Percentiles rank a stretch among this genome's conserved stretches.
Conservation (phyloP, 495 filamentous ascomycete genomes). For the Filosporella fistucella region DNA sequence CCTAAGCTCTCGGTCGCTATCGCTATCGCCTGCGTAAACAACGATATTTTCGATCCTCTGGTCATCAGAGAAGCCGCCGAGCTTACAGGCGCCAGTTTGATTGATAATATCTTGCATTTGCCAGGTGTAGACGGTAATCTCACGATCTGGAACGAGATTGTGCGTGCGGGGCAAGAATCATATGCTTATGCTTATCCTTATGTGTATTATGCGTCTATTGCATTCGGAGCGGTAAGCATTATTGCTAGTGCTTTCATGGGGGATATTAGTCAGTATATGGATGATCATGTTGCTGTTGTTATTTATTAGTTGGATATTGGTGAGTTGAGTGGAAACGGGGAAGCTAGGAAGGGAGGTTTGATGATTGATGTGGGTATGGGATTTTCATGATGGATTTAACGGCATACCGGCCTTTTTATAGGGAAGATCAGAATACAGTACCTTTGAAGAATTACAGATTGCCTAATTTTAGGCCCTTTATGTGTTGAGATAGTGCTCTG, state of each 20-base stretch:
- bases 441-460: too few relatives aligned
- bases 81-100: constrained; percentile 51
- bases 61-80: constrained; percentile 43
- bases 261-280: constrained; percentile 61
- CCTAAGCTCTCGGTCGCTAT: constrained; percentile 47
- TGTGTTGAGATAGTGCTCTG: too few relatives aligned
- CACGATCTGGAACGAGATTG: constrained; percentile 47
- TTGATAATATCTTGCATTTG: constrained; percentile 46
- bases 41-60: constrained; percentile 46
- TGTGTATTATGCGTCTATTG: constrained; percentile 64
- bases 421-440: too few relatives aligned
- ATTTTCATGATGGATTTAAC: too few relatives aligned
- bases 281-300: constrained; percentile 63
- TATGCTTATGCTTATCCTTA: constrained; percentile 60
- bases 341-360: too few relatives aligned
- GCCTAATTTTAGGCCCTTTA: too few relatives aligned
- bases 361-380: too few relatives aligned
- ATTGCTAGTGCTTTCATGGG: constrained; percentile 57
- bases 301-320: constrained; percentile 33
- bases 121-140: constrained; percentile 52
- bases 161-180: constrained; percentile 55
- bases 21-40: constrained; percentile 44
- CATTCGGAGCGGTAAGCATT: constrained; percentile 57
- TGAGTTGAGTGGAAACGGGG: too few relatives aligned
- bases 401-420: too few relatives aligned